Evolutionary conservation across 2,329 filamentous ascomycete genomes (phyloP).

Genomic region (Dactylella cylindrospora): DNA sequence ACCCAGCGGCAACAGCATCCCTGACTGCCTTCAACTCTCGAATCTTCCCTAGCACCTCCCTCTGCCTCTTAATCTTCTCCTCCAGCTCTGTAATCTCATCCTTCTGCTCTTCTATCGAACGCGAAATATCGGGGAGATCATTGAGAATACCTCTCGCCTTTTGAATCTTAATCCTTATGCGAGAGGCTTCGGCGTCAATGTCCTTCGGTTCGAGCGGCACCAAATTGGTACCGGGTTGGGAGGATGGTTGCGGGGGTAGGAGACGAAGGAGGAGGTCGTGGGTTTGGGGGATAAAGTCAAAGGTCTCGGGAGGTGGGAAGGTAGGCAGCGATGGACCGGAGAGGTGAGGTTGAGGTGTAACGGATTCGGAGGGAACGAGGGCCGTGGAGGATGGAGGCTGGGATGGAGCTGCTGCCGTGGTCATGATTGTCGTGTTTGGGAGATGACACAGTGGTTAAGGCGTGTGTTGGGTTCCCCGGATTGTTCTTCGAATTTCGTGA

Average conservation of each 20-base stretch:
- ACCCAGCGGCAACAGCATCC: slow-evolving; percentile 14
- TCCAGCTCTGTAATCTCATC: slow-evolving; percentile 69
- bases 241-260: slow-evolving; percentile 50
- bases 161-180: slow-evolving; percentile 79
- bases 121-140: slow-evolving; percentile 68
- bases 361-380: slow-evolving; percentile 48
- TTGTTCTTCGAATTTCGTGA: no score
- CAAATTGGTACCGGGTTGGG: slow-evolving; percentile 51
- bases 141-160: slow-evolving; percentile 69
- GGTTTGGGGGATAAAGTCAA: slow-evolving; percentile 50
- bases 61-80: slow-evolving; percentile 64
- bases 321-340: slow-evolving; percentile 48
- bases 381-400: slow-evolving; percentile 48
- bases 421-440: slow-evolving; percentile 18
- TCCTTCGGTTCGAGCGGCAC: slow-evolving; percentile 70
- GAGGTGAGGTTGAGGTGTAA: slow-evolving; percentile 45
- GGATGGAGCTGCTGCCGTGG: slow-evolving; percentile 47
- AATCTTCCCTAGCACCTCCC: slow-evolving; percentile 60
- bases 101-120: slow-evolving; percentile 68
- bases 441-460: slow-evolving; percentile 51
- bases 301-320: slow-evolving; percentile 50
- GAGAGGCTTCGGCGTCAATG: slow-evolving; percentile 73
- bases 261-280: slow-evolving; percentile 49
- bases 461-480: no score
- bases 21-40: slow-evolving; percentile 58